Conservation (phyloP, 2,329 filamentous ascomycete species). For the Stagonosporopsis rhizophila region DNA sequence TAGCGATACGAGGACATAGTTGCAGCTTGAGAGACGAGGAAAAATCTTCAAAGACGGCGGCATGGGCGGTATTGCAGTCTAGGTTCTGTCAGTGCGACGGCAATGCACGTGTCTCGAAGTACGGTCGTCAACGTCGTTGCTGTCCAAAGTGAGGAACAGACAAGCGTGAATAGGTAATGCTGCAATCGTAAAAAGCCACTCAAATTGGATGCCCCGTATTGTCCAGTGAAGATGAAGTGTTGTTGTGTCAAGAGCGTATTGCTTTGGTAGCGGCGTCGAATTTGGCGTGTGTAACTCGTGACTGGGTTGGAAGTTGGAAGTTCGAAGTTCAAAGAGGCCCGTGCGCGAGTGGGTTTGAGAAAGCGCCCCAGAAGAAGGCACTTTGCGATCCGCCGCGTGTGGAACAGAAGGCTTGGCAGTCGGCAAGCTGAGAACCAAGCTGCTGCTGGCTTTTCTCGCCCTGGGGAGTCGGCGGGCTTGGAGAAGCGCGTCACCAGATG, state of each 20-base stretch:
- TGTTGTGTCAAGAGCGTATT: constrained; percentile 1
- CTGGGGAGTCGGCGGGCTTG: constrained; percentile 13
- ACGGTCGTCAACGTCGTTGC: background rate
- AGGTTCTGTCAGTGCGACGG: background rate
- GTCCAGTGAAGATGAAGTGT: background rate
- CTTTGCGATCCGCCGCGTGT: constrained; percentile 19
- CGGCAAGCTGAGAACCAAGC: constrained; percentile 40
- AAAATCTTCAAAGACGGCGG: constrained; percentile 3
- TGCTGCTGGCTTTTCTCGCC: constrained; percentile 25
- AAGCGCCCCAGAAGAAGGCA: constrained; percentile 18
- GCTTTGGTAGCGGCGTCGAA: background rate
- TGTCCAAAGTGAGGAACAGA: background rate
- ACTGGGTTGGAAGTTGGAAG: constrained; percentile 18
- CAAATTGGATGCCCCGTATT: background rate
- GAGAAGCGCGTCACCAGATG: constrained; percentile 20
- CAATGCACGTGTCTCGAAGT: background rate
- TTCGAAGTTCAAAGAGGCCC: constrained; percentile 18
- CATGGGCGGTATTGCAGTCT: constrained; percentile 6
- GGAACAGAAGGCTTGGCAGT: constrained; percentile 35
- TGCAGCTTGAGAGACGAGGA: constrained; percentile 2
- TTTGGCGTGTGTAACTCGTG: constrained; percentile 1
- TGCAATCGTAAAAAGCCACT: background rate
- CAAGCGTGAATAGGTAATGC: background rate
- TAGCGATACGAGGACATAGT: constrained; percentile 47
- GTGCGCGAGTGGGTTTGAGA: constrained; percentile 27